phyloP scores from a whole-genome alignment of 1,284 basidiomycete species.

The Tylopilus sp. region DNA sequence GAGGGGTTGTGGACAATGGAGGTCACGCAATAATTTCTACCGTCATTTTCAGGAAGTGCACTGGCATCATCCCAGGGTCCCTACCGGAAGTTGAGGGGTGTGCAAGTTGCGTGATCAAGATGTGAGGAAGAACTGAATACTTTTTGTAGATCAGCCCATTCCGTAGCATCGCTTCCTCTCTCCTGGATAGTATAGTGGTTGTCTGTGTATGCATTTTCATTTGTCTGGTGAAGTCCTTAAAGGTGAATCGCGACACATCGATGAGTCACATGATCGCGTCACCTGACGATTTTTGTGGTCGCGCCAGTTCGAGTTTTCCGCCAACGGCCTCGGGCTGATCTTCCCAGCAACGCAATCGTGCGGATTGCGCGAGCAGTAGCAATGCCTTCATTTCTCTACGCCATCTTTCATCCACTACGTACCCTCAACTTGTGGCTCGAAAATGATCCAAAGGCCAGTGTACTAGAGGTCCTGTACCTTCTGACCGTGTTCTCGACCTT shows the following conservation, averaged over 20 bases:
- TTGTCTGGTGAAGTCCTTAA: too few relatives aligned
- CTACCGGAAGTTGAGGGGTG: not conserved
- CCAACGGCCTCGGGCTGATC: too few relatives aligned
- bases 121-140: not conserved
- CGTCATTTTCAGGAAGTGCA: slow-evolving; percentile 10
- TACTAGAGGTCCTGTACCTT: slow-evolving; percentile 54
- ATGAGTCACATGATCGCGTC: too few relatives aligned
- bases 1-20: not conserved
- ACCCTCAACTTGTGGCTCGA: slow-evolving; percentile 45
- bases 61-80: slow-evolving; percentile 5
- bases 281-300: too few relatives aligned
- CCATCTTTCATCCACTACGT: slow-evolving; percentile 49
- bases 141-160: not conserved
- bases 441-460: slow-evolving; percentile 43
- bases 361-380: slow-evolving; percentile 5
- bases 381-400: slow-evolving; percentile 41
- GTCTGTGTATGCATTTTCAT: not conserved
- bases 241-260: too few relatives aligned
- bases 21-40: slow-evolving; percentile 5
- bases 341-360: not conserved
- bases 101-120: not conserved
- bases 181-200: not conserved
- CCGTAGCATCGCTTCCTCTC: not conserved
- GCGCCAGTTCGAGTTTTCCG: too few relatives aligned
- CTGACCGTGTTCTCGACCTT: slow-evolving; percentile 64